Evolutionary conservation across 2,329 filamentous ascomycete species (phyloP).

Genomic region (Exophiala mesophila): DNA sequence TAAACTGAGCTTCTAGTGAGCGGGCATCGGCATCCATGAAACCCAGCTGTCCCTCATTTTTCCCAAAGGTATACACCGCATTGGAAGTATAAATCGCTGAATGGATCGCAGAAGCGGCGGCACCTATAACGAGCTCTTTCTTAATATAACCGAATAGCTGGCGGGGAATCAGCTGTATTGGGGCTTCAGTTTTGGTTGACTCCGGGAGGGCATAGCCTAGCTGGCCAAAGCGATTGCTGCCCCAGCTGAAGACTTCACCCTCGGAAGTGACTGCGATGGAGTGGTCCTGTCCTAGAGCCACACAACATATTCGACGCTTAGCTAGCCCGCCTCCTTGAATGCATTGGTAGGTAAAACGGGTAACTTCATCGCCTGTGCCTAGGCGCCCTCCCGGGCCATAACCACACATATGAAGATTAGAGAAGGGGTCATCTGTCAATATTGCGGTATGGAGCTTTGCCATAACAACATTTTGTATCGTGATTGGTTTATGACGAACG

Average conservation of each 20-base stretch:
- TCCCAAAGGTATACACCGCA: constrained; percentile 88
- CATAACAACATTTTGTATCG: constrained; percentile 76
- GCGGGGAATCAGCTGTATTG: constrained; percentile 72
- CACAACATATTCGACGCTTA: constrained; percentile 67
- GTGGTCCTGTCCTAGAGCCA: constrained; percentile 88
- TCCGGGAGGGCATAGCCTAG: constrained; percentile 76
- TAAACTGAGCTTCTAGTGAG: constrained; percentile 76
- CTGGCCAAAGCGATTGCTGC: constrained; percentile 78
- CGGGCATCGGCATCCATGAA: constrained; percentile 92
- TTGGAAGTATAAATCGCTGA: constrained; percentile 80
- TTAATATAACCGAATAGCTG: constrained; percentile 92
- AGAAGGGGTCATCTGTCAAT: constrained; percentile 77
- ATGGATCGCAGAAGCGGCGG: constrained; percentile 84
- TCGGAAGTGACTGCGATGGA: constrained; percentile 77
- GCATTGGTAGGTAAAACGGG: constrained; percentile 77
- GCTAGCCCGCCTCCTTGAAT: constrained; percentile 69
- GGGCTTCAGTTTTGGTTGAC: constrained; percentile 64
- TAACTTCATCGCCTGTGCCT: constrained; percentile 83
- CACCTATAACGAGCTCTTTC: constrained; percentile 72
- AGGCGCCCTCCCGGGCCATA: constrained; percentile 86
- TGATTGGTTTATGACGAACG: constrained; percentile 65
- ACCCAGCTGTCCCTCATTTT: constrained; percentile 89
- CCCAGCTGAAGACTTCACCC: constrained; percentile 94
- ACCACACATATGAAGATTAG: constrained; percentile 88
- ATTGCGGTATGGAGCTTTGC: constrained; percentile 90